Conservation (phyloP, 805 yeast genomes). For the Yamadazyma philogaea region DNA sequence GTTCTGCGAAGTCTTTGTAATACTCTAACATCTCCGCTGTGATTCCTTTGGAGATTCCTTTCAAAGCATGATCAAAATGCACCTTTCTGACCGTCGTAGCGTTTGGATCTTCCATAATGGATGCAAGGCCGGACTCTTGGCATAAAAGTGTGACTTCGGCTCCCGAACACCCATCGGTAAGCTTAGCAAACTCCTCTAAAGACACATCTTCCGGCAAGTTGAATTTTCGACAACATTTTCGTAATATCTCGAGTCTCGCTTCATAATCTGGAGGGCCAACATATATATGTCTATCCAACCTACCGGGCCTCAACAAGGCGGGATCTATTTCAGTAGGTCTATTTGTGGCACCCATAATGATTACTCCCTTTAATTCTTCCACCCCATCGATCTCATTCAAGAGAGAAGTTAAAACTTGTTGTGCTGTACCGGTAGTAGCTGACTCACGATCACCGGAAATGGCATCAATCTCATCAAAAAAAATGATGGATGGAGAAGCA, state of each 20-base stretch:
- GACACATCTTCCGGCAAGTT: constrained; percentile 44
- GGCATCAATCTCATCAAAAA: constrained; percentile 97
- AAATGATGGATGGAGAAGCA: constrained; percentile 90
- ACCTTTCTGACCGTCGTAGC: constrained; percentile 50
- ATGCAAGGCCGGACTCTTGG: constrained; percentile 95
- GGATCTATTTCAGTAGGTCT: constrained; percentile 92
- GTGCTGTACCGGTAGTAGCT: constrained; percentile 62
- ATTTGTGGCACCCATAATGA: constrained; percentile 93
- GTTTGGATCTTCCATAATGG: constrained; percentile 74
- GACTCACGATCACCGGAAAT: constrained; percentile 72
- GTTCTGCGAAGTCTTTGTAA: constrained; percentile 53
- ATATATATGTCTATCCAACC: constrained; percentile 89
- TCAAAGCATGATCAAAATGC: constrained; percentile 73
- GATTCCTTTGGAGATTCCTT: constrained; percentile 70
- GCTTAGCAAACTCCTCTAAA: constrained; percentile 50
- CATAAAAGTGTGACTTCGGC: constrained; percentile 90
- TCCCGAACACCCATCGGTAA: constrained; percentile 92
- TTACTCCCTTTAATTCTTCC: constrained; percentile 90
- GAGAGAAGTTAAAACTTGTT: constrained; percentile 83
- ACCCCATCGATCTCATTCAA: constrained; percentile 97
- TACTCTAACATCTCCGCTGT: constrained; percentile 82
- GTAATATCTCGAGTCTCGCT: constrained; percentile 76
- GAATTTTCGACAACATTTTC: constrained; percentile 68
- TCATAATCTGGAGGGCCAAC: constrained; percentile 86
- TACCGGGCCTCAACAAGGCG: constrained; percentile 91